Percentiles rank a stretch among this genome's conserved stretches.
phyloP scores from a whole-genome alignment of 768 basidiomycete species.

The Agaricus subrufescens region DNA sequence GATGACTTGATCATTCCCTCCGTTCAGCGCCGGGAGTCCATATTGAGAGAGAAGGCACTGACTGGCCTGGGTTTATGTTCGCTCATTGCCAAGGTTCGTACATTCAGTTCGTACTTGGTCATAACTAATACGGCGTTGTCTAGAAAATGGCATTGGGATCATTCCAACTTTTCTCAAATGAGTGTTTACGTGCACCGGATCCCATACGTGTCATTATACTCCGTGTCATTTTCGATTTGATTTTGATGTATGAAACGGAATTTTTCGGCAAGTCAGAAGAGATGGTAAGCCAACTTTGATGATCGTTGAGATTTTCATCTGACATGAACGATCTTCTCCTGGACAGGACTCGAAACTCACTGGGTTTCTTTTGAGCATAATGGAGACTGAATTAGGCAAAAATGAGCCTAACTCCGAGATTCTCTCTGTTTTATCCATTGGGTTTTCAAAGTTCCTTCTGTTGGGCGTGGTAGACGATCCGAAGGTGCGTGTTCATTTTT shows the following conservation, averaged over 20 bases:
- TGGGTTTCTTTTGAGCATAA: conserved; percentile 34
- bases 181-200: conserved; percentile 72
- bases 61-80: conserved; percentile 80
- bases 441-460: conserved; percentile 85
- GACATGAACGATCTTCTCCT: neutral
- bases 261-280: conserved; percentile 54
- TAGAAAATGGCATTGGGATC: conserved; percentile 59
- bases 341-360: conserved; percentile 35
- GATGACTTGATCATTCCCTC: conserved; percentile 87
- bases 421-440: conserved; percentile 75
- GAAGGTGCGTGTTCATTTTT: conserved; percentile 39
- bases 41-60: conserved; percentile 76
- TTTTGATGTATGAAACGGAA: conserved; percentile 85
- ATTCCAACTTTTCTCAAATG: conserved; percentile 83
- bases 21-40: conserved; percentile 82
- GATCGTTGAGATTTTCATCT: neutral
- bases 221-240: conserved; percentile 83
- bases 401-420: conserved; percentile 70
- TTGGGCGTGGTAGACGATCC: conserved; percentile 80
- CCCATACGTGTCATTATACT: conserved; percentile 74
- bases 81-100: conserved; percentile 67
- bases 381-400: conserved; percentile 34
- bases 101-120: neutral
- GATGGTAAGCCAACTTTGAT: conserved; percentile 25
- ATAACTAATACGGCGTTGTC: neutral